phyloP scores from a whole-genome alignment of 2,329 filamentous ascomycete genomes.

The Leptosphaerulina australis region DNA sequence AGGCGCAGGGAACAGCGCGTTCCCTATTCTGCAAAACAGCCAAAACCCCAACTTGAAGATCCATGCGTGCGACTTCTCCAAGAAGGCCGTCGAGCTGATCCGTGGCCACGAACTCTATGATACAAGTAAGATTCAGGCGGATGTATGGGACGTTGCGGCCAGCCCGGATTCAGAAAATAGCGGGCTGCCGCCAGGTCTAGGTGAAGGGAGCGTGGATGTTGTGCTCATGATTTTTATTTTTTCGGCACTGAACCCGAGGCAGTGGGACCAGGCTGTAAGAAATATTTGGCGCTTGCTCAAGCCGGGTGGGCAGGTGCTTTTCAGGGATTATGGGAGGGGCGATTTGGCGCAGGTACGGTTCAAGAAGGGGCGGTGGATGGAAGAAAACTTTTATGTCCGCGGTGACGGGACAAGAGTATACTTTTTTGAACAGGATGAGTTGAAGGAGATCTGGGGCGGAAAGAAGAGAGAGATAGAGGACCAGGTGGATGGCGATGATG shows the following conservation, averaged over 20 bases:
- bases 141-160: conserved; percentile 87
- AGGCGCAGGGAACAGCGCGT: conserved; percentile 94
- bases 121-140: conserved; percentile 74
- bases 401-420: conserved; percentile 97
- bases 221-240: conserved; percentile 98
- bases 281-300: conserved; percentile 86
- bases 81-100: conserved; percentile 93
- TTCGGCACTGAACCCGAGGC: conserved; percentile 81
- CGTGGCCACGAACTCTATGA: conserved; percentile 78
- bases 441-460: conserved; percentile 77
- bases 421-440: conserved; percentile 89
- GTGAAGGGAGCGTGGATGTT: conserved; percentile 82
- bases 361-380: conserved; percentile 91
- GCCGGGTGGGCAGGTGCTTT: conserved; percentile 89
- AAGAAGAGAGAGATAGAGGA: not conserved
- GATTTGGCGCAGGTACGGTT: conserved; percentile 96
- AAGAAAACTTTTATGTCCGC: conserved; percentile 96
- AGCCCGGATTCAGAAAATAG: conserved; percentile 54
- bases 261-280: conserved; percentile 81
- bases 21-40: conserved; percentile 85
- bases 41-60: conserved; percentile 80
- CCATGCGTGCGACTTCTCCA: conserved; percentile 95
- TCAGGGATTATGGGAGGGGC: conserved; percentile 94
- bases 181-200: conserved; percentile 74
- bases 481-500: not conserved